These are phyloP conservation scores for Hawksworthiomyces lignivorus DNA, from an alignment of 2,329 filamentous ascomycete genomes.

Conservation along the genomic window DNA sequence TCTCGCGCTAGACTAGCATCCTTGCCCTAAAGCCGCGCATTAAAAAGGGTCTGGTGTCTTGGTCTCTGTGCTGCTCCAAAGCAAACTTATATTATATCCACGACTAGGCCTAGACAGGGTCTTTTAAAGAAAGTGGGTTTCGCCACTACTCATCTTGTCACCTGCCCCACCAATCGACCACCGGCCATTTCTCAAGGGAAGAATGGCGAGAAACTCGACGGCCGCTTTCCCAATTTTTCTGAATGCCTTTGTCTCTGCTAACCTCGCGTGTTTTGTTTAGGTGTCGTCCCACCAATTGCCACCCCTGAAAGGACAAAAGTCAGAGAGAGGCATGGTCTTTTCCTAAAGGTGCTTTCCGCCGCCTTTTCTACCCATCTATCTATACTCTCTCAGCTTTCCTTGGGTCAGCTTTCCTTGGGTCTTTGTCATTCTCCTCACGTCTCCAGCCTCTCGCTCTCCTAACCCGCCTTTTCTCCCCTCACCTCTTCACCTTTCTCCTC, in stretches of 20 bases:
- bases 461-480: neutral
- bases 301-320: conserved; percentile 9
- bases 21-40: conserved; percentile 8
- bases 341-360: conserved; percentile 11
- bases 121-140: conserved; percentile 16
- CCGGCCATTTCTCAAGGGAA: conserved; percentile 9
- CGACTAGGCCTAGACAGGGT: conserved; percentile 15
- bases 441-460: neutral
- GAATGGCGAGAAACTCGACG: conserved; percentile 7
- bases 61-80: conserved; percentile 4
- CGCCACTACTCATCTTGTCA: conserved; percentile 16
- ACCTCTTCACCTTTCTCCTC: neutral
- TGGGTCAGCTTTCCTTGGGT: neutral
- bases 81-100: conserved; percentile 8
- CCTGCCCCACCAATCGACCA: conserved; percentile 16
- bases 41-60: conserved; percentile 11
- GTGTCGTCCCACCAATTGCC: conserved; percentile 12
- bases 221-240: conserved; percentile 7
- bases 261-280: conserved; percentile 11
- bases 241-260: conserved; percentile 11
- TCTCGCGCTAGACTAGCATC: conserved; percentile 5
- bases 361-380: neutral
- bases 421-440: neutral
- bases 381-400: neutral
- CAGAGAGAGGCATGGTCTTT: conserved; percentile 10